A percentile compares a stretch with the other conserved stretches of the same genome.
Evolutionary conservation across 164 flowering plant genomes (phyloP).

Genomic region (Chimonanthus salicifolius): DNA sequence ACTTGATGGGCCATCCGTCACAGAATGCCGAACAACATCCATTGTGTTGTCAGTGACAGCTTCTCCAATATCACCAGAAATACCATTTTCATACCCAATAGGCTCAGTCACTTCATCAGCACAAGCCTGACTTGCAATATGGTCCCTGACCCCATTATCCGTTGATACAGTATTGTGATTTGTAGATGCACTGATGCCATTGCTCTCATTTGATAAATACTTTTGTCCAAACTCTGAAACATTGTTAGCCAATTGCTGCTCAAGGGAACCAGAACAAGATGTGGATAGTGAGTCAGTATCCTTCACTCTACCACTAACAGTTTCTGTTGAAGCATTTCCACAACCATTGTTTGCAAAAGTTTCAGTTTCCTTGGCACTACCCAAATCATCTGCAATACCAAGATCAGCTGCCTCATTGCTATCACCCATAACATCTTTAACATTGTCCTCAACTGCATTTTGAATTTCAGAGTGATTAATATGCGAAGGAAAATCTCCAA

Average conservation of each 20-base stretch:
- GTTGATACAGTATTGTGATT: background rate
- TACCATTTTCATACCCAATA: conserved; percentile 5
- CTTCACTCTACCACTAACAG: background rate
- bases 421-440: conserved; percentile 9
- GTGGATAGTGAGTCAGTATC: conserved; percentile 3
- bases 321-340: background rate
- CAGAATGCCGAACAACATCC: conserved; percentile 1
- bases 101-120: conserved; percentile 5
- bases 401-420: background rate
- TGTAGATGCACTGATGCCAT: background rate
- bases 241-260: conserved; percentile 10
- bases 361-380: background rate
- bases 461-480: conserved; percentile 11
- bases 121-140: background rate
- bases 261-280: conserved; percentile 2
- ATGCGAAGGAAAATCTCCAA: conserved; percentile 11
- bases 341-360: background rate
- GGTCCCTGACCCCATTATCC: background rate
- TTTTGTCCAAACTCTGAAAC: background rate
- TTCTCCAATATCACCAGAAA: background rate
- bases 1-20: background rate
- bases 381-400: conserved; percentile 12
- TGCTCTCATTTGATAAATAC: conserved; percentile 11
- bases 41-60: background rate
- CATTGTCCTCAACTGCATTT: conserved; percentile 7